Evolutionary conservation across 1,284 basidiomycete genomes (phyloP).

Genomic region (Sphaerobolus stellatus): DNA sequence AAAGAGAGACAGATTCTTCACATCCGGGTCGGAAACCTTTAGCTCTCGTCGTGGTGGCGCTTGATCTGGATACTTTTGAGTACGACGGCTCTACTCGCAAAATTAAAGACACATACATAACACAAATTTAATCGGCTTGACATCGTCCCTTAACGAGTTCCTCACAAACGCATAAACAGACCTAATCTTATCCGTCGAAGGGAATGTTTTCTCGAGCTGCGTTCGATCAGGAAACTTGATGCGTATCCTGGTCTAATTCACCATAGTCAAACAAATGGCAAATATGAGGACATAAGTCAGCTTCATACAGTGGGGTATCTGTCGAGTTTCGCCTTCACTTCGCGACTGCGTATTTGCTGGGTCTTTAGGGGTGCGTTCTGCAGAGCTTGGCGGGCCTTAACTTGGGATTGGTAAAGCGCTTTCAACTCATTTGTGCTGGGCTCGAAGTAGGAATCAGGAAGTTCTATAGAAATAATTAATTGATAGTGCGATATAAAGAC

Average conservation of each 20-base stretch:
- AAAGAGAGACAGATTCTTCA: slow-evolving; percentile 63
- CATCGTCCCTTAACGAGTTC: slow-evolving; percentile 65
- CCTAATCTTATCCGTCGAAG: slow-evolving; percentile 73
- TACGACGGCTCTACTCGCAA: background rate
- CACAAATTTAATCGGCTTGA: slow-evolving; percentile 74
- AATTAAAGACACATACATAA: slow-evolving; percentile 59
- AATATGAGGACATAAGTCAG: background rate
- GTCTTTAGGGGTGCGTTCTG: slow-evolving; percentile 75
- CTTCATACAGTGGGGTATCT: slow-evolving; percentile 69
- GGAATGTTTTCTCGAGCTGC: slow-evolving; percentile 77
- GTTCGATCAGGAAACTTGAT: slow-evolving; percentile 79
- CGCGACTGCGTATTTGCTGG: slow-evolving; percentile 64
- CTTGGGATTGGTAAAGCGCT: slow-evolving; percentile 59
- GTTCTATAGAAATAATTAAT: slow-evolving; percentile 29
- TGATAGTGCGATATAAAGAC: background rate
- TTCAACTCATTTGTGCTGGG: slow-evolving; percentile 75
- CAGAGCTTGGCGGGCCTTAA: slow-evolving; percentile 64
- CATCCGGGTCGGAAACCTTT: slow-evolving; percentile 69
- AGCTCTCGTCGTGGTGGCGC: slow-evolving; percentile 79
- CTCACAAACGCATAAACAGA: slow-evolving; percentile 83
- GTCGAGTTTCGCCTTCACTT: slow-evolving; percentile 58
- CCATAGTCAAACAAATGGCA: slow-evolving; percentile 1
- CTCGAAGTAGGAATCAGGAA: slow-evolving; percentile 73
- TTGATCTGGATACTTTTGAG: slow-evolving; percentile 52
- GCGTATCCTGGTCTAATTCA: slow-evolving; percentile 70